Evolutionary conservation across 169 alveolate genomes (phyloP).

Genomic region (Plasmodium relictum): DNA sequence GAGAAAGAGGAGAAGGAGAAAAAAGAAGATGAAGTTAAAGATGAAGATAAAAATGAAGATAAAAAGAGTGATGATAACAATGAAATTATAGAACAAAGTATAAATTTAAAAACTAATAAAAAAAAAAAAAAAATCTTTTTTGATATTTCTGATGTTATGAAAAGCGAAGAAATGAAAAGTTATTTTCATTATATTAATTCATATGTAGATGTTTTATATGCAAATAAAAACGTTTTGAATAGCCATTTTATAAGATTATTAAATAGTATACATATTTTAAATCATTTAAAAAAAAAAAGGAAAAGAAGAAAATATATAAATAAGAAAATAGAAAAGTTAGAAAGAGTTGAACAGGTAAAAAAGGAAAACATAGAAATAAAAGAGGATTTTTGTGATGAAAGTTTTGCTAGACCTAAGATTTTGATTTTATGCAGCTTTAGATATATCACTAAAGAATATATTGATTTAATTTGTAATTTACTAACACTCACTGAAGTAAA

Average conservation of each 20-base stretch:
- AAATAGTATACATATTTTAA: conserved; percentile 36
- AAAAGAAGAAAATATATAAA: conserved; percentile 63
- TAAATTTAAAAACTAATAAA: neutral
- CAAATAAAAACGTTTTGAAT: conserved; percentile 59
- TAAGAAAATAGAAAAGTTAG: conserved; percentile 65
- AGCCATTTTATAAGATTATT: conserved; percentile 45
- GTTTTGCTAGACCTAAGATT: conserved; percentile 79
- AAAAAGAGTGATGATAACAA: neutral
- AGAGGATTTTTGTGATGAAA: conserved; percentile 79
- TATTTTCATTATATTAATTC: conserved; percentile 78
- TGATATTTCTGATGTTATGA: conserved; percentile 16
- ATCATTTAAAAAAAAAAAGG: conserved; percentile 55
- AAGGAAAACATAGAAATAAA: conserved; percentile 41
- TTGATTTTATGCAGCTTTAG: conserved; percentile 78
- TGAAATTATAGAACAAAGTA: neutral
- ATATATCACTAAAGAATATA: conserved; percentile 75
- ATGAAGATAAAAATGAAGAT: neutral
- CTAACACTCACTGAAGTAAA: conserved; percentile 69
- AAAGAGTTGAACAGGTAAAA: conserved; percentile 35
- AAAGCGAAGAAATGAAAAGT: conserved; percentile 52
- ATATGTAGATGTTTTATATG: conserved; percentile 77
- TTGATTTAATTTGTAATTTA: conserved; percentile 69
- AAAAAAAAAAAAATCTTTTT: conserved; percentile 11
- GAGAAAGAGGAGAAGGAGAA: neutral
- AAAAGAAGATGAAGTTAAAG: neutral